These are phyloP conservation scores for Diaporthe sp. DNA, from an alignment of 2,329 filamentous ascomycete genomes.

Conservation along the genomic window DNA sequence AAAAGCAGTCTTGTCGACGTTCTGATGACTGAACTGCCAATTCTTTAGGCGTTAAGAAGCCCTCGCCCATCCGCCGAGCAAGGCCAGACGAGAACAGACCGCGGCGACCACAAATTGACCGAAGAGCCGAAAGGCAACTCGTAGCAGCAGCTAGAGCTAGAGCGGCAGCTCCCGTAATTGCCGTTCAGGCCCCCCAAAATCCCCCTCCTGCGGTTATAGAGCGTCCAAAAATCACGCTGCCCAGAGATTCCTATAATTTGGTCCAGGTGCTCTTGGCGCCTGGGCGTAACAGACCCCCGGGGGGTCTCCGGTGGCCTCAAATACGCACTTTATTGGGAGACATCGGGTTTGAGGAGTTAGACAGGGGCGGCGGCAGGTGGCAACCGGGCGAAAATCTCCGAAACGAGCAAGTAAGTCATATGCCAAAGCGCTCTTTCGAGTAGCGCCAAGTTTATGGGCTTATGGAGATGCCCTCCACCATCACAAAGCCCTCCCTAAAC, in stretches of 20 bases:
- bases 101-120: background rate
- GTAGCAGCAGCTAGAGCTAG: rapidly evolving
- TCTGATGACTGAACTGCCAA: background rate
- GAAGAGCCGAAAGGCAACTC: background rate
- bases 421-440: too few relatives aligned
- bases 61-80: background rate
- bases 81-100: background rate
- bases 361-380: too few relatives aligned
- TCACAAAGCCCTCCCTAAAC: too few relatives aligned
- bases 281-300: too few relatives aligned
- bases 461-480: background rate
- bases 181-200: background rate
- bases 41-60: background rate
- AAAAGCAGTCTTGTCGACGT: background rate
- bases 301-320: background rate
- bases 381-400: too few relatives aligned
- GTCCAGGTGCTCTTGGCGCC: background rate
- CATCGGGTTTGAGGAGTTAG: background rate
- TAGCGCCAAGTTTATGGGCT: background rate
- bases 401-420: rapidly evolving
- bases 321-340: background rate
- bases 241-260: background rate
- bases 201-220: background rate
- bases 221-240: background rate
- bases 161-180: too few relatives aligned